A percentile compares a stretch with the other conserved stretches of the same genome.
Evolutionary conservation across 371 early-diverging fungal genomes (phyloP).

Genomic region (Rhizopus microsporus): DNA sequence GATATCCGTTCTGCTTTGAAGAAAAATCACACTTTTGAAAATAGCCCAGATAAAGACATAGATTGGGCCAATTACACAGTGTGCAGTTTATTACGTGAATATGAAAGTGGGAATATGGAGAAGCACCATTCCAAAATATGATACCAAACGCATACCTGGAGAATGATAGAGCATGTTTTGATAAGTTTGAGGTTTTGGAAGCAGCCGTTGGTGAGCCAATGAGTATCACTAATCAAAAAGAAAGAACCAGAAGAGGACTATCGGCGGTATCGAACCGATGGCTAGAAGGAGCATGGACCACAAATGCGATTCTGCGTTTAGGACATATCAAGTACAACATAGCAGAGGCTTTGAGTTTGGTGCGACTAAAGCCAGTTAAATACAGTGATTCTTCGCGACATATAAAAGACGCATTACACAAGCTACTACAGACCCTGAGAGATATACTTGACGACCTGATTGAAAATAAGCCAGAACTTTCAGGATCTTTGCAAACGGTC

Average conservation of each 20-base stretch:
- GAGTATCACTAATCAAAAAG: constrained; percentile 7
- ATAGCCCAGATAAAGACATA: constrained; percentile 6
- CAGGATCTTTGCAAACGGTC: constrained; percentile 1
- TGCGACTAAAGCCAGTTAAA: constrained; percentile 3
- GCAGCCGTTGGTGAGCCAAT: constrained; percentile 4
- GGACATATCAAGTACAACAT: not conserved
- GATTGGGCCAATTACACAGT: constrained; percentile 12
- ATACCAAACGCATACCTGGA: constrained; percentile 24
- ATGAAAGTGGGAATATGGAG: constrained; percentile 22
- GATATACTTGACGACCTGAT: constrained; percentile 17
- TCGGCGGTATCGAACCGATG: not conserved
- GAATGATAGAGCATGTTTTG: constrained; percentile 17
- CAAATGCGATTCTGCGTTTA: constrained; percentile 8
- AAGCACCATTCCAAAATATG: constrained; percentile 14
- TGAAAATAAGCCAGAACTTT: constrained; percentile 3
- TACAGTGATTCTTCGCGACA: constrained; percentile 6
- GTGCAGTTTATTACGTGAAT: constrained; percentile 14
- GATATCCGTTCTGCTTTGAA: constrained; percentile 11
- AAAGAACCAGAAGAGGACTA: constrained; percentile 12
- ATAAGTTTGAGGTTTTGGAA: constrained; percentile 10
- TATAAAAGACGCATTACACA: constrained; percentile 6
- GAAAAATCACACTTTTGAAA: constrained; percentile 15
- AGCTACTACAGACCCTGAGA: constrained; percentile 11
- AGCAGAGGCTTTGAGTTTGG: constrained; percentile 10
- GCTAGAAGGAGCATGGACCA: constrained; percentile 2